Percentiles rank a stretch among this genome's conserved stretches.
These are phyloP conservation scores for Salix koriyanagi DNA, from an alignment of 345 rosid genomes.

Conservation along the genomic window DNA sequence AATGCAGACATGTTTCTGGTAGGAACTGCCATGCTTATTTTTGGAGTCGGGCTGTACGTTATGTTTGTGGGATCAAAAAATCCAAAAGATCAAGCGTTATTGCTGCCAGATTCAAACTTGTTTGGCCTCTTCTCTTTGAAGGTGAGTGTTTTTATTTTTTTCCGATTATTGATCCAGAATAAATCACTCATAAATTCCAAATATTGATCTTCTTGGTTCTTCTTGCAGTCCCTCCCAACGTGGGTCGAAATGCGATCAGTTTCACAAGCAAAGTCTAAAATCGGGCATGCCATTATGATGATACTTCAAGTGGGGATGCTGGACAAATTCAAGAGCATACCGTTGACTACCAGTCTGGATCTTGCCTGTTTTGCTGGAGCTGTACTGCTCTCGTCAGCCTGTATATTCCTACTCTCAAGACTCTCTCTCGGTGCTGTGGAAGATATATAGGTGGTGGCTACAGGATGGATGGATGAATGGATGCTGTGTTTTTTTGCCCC, in stretches of 20 bases:
- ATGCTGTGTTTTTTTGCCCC: not conserved
- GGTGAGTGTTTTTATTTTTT: conserved; percentile 16
- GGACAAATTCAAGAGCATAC: conserved; percentile 56
- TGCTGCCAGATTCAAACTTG: conserved; percentile 39
- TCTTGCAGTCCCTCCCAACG: conserved; percentile 42
- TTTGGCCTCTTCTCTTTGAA: conserved; percentile 49
- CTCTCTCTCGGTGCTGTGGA: conserved; percentile 24
- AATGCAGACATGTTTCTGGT: conserved; percentile 64
- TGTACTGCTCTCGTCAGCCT: conserved; percentile 50
- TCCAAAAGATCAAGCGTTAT: conserved; percentile 9
- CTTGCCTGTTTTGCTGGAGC: conserved; percentile 70
- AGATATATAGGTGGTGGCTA: conserved; percentile 1
- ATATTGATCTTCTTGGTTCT: not conserved
- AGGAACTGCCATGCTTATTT: conserved; percentile 58
- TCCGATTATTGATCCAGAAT: not conserved
- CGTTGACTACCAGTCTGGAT: conserved; percentile 48
- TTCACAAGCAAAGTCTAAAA: conserved; percentile 56
- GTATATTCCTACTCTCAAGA: conserved; percentile 52
- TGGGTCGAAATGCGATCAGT: conserved; percentile 56
- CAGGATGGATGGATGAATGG: not conserved
- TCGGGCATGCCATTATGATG: conserved; percentile 65
- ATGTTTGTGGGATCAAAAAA: conserved; percentile 56
- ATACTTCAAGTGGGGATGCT: conserved; percentile 67
- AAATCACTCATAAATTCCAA: not conserved
- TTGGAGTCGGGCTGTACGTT: conserved; percentile 54